These are phyloP conservation scores for Candida sanyaensis DNA, from an alignment of 1,139 yeast species.

Conservation along the genomic window DNA sequence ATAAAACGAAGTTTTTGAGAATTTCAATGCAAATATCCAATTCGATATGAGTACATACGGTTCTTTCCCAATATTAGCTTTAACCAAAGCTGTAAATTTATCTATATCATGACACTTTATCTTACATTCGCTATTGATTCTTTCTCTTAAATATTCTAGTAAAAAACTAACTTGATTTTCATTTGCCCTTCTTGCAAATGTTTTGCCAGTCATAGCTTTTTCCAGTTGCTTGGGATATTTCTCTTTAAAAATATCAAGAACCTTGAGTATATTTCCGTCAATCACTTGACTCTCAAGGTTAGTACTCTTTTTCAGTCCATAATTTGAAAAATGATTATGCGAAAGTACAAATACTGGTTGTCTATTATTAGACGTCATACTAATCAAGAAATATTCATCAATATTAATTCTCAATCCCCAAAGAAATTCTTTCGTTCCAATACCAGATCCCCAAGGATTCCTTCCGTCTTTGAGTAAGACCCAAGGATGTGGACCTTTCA, in stretches of 20 bases:
- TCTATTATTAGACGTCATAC: neutral
- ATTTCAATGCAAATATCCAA: constrained; percentile 8
- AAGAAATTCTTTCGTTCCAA: too few relatives aligned
- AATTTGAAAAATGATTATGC: neutral
- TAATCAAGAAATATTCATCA: neutral
- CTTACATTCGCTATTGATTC: neutral
- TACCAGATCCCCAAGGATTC: too few relatives aligned
- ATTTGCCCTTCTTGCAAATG: constrained; percentile 4
- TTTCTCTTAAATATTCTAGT: neutral
- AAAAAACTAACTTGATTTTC: constrained; percentile 6
- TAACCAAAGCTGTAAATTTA: constrained; percentile 2
- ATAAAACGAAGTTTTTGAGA: neutral
- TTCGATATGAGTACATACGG: constrained; percentile 3
- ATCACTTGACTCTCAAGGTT: neutral
- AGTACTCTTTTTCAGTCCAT: neutral
- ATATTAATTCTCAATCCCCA: too few relatives aligned
- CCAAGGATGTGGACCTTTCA: constrained; percentile 11
- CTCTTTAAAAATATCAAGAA: neutral
- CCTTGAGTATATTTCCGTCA: neutral
- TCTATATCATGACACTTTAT: neutral
- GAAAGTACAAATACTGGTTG: neutral
- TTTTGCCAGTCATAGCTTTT: neutral
- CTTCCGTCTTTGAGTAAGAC: neutral
- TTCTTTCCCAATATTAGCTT: constrained; percentile 1
- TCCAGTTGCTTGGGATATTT: neutral